These are phyloP conservation scores for Periconia digitata DNA, from an alignment of 2,329 filamentous ascomycete species.

Conservation along the genomic window DNA sequence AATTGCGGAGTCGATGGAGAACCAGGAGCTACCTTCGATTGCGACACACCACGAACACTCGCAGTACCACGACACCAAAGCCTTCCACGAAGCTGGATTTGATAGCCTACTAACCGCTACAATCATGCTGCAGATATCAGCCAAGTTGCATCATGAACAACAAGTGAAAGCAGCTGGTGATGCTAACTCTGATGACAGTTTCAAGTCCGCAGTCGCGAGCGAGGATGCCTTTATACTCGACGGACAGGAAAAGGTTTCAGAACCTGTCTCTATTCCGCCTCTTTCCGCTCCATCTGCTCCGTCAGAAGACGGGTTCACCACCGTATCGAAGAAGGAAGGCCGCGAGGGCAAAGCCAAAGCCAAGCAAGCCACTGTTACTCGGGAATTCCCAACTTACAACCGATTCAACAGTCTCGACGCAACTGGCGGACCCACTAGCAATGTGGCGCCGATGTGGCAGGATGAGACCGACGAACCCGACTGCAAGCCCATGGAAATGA, in stretches of 20 bases:
- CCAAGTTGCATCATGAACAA: slow-evolving; percentile 39
- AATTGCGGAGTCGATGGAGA: slow-evolving; percentile 48
- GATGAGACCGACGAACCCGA: slow-evolving; percentile 13
- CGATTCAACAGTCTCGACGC: slow-evolving; percentile 24
- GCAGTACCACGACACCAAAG: slow-evolving; percentile 45
- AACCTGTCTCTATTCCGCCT: slow-evolving; percentile 18
- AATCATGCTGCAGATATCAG: slow-evolving; percentile 58
- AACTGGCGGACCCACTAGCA: not conserved
- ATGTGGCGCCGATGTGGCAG: too few relatives aligned
- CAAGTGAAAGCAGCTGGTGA: slow-evolving; percentile 25
- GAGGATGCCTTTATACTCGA: slow-evolving; percentile 13
- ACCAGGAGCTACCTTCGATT: slow-evolving; percentile 47
- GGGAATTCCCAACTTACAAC: slow-evolving; percentile 29
- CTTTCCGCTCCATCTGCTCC: slow-evolving; percentile 8
- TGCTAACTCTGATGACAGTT: slow-evolving; percentile 5
- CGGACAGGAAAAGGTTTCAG: slow-evolving; percentile 18
- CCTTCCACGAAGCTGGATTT: slow-evolving; percentile 64
- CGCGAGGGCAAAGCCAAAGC: slow-evolving; percentile 11
- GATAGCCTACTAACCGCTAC: slow-evolving; percentile 64
- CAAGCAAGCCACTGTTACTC: too few relatives aligned
- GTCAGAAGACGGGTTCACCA: not conserved
- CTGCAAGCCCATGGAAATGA: slow-evolving; percentile 44
- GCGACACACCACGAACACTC: slow-evolving; percentile 31
- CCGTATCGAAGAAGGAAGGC: slow-evolving; percentile 12
- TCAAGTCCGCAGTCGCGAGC: slow-evolving; percentile 13